Evolutionary conservation across 768 basidiomycete genomes (phyloP), one percentile per base, ranked within the genome.

Genomic region (Lyophyllum atratum): DNA sequence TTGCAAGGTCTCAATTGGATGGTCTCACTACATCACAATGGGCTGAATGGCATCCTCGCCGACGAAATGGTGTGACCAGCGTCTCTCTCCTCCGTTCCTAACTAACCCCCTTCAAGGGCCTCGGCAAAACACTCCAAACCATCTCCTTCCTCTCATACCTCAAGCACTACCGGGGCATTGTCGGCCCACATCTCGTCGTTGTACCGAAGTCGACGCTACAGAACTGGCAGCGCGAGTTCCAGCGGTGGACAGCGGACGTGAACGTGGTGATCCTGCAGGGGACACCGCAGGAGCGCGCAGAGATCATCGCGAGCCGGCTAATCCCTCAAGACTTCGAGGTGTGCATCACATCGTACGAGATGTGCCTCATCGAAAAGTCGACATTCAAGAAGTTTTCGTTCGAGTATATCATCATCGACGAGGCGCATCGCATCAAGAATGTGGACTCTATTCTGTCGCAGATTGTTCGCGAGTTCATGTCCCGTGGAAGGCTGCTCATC

Each of bases 371-470:
- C 63, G 97, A 99, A 70, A 94, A 94, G 73, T 80, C 85, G n/a
- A 83, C 89, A 0, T 79, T 98, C 59, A 93, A 93, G 74, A 96
- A 96, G 71, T 93, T 98, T 71, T 90, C 89, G 0, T 98, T 98
- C 77, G 93, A 96, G 72, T 98, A 98, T 74, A 98, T 98, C 72
- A 85, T 91, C 62, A 98, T 99, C 66, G 96, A 99, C 74, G 96
- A 99, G 74, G 96, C 96, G 0, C 96, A 99, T 68, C 90, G 97
- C 22, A 99, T 99, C 82, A 98, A 98, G 78, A 98, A 98, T 70
- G 95, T 96, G 63, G 93, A 98, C 70, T 96, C 93, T 12, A 89
- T 98, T 65, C 83, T 99, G 15, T 88, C 89, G 15, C 93, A 97
- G 73, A 98, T 99, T 66, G 93, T 98, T 47, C 85, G 96, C 48